Evolutionary conservation across 1,139 yeast genomes (phyloP).

Genomic region (Nakaseomyces delphensis): DNA sequence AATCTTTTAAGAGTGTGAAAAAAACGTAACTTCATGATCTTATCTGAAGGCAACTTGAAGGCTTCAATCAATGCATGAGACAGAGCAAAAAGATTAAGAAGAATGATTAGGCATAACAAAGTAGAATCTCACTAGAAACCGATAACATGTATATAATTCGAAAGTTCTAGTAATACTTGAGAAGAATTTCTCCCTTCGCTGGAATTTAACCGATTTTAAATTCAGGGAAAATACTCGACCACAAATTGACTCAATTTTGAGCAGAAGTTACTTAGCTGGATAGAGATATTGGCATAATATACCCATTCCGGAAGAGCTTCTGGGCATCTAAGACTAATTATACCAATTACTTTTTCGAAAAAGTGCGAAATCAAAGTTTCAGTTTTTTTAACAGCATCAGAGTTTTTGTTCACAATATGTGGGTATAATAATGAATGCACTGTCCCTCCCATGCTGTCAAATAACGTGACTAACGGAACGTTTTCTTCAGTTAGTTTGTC

Average conservation of each 20-base stretch:
- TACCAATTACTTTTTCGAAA: neutral
- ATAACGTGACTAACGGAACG: neutral
- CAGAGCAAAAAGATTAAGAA: neutral
- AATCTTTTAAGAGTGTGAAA: too few relatives aligned
- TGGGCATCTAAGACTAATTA: neutral
- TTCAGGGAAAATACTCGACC: constrained; percentile 1
- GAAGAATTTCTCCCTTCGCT: neutral
- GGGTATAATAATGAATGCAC: neutral
- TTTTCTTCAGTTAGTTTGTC: neutral
- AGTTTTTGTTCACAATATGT: neutral
- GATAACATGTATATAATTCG: too few relatives aligned
- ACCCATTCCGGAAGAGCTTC: neutral
- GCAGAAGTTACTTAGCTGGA: neutral
- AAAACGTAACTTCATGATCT: too few relatives aligned
- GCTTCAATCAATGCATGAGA: too few relatives aligned
- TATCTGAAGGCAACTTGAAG: too few relatives aligned
- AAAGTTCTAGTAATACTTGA: neutral
- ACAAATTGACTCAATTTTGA: constrained; percentile 1
- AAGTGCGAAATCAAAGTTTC: neutral
- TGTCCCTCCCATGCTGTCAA: neutral
- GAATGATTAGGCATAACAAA: neutral
- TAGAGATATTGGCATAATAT: neutral
- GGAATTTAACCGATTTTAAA: constrained; percentile 5
- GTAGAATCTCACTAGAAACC: neutral
- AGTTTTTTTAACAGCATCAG: neutral